Conservation (phyloP, 1,284 basidiomycete genomes). For the Thelephora terrestris region DNA sequence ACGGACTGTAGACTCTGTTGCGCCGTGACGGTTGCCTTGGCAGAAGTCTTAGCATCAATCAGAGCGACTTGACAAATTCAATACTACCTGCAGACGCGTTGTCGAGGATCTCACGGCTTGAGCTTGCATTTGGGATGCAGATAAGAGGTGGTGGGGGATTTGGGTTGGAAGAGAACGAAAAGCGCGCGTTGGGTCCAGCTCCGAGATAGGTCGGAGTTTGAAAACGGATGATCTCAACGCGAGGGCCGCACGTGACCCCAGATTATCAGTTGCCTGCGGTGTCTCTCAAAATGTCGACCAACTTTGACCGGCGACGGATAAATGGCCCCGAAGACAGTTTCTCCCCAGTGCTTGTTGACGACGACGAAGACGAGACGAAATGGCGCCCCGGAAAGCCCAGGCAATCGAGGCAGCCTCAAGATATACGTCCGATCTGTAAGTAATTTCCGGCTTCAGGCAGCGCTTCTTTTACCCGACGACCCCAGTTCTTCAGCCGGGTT, state of each 20-base stretch:
- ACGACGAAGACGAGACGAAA: constrained; percentile 22
- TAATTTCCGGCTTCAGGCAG: constrained; percentile 11
- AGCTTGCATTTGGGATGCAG: too few relatives aligned
- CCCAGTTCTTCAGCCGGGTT: constrained; percentile 78
- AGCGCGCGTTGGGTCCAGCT: neutral
- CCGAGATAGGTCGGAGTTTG: neutral
- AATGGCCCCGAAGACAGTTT: constrained; percentile 82
- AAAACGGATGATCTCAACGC: constrained; percentile 2
- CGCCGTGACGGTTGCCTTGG: too few relatives aligned
- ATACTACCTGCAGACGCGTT: neutral
- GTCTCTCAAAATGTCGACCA: constrained; percentile 14
- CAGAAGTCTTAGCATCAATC: too few relatives aligned
- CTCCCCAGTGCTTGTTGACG: constrained; percentile 48
- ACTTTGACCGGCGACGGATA: constrained; percentile 77
- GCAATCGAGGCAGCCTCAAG: constrained; percentile 41
- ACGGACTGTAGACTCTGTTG: constrained; percentile 55
- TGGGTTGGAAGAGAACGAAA: too few relatives aligned
- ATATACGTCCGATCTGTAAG: constrained; percentile 82
- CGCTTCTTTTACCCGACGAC: constrained; percentile 1
- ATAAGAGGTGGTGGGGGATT: too few relatives aligned
- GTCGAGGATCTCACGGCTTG: neutral
- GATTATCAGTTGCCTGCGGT: constrained; percentile 8
- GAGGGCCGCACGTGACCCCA: constrained; percentile 27
- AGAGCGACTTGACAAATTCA: too few relatives aligned
- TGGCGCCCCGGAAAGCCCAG: constrained; percentile 27